Percentiles rank a stretch among this genome's conserved stretches.
Evolutionary conservation across 208 protist species (phyloP).

Genomic region (Eutreptiella sp.): DNA sequence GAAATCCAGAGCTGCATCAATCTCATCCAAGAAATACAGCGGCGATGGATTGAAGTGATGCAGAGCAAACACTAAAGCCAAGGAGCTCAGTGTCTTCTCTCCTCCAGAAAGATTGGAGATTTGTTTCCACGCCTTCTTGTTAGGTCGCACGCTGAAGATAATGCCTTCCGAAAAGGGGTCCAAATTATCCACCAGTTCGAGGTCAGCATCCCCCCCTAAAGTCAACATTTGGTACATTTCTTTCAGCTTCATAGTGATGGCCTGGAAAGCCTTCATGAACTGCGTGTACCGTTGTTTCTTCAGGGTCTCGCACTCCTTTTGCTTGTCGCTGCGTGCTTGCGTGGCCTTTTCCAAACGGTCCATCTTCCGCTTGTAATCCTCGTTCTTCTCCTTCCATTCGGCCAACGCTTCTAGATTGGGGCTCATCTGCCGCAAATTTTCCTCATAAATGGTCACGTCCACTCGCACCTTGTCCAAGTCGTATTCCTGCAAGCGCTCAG

Average conservation of each 20-base stretch:
- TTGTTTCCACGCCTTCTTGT: slow-evolving; percentile 99
- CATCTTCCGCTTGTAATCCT: slow-evolving; percentile 53
- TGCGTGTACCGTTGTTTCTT: slow-evolving; percentile 75
- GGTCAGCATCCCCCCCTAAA: slow-evolving; percentile 98
- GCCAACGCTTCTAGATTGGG: slow-evolving; percentile 84
- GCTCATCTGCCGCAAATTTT: slow-evolving; percentile 6
- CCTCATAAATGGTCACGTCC: no score
- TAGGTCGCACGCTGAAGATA: slow-evolving; percentile 95
- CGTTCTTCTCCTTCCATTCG: slow-evolving; percentile 86
- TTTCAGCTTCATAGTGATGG: slow-evolving; percentile 95
- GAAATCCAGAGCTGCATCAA: slow-evolving; percentile 99
- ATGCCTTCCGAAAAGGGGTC: slow-evolving; percentile 98
- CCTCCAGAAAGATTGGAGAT: slow-evolving; percentile 99
- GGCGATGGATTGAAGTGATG: slow-evolving; percentile 99
- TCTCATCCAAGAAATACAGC: slow-evolving; percentile 99
- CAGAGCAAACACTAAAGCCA: slow-evolving; percentile 99
- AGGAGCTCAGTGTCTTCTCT: slow-evolving; percentile 98
- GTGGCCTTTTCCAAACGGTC: slow-evolving; percentile 43
- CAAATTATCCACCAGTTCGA: slow-evolving; percentile 98
- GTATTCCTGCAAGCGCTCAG: slow-evolving; percentile 61
- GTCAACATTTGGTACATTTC: slow-evolving; percentile 99
- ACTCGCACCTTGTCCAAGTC: slow-evolving; percentile 69
- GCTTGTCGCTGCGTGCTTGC: slow-evolving; percentile 70
- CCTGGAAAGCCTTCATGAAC: slow-evolving; percentile 97
- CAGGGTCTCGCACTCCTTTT: slow-evolving; percentile 50